Conservation (phyloP, 1,284 basidiomycete species). For the Cutaneotrichosporon cavernicola region DNA sequence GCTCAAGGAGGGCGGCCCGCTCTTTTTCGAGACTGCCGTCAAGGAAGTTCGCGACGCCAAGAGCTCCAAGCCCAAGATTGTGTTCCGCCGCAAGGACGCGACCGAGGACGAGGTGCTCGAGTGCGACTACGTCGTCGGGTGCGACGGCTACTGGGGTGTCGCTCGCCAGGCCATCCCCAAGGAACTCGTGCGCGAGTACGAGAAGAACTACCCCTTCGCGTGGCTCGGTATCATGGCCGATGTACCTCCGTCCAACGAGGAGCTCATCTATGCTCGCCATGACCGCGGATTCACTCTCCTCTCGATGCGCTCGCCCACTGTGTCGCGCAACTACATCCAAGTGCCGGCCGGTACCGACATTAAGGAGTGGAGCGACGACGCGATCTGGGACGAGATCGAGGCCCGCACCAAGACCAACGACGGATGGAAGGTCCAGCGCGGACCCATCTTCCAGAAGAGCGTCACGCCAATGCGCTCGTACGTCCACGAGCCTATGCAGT, state of each 20-base stretch:
- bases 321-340: slow-evolving; percentile 28
- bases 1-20: slow-evolving; percentile 25
- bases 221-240: slow-evolving; percentile 29
- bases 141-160: slow-evolving; percentile 29
- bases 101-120: slow-evolving; percentile 13
- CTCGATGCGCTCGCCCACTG: slow-evolving; percentile 25
- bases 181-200: slow-evolving; percentile 21
- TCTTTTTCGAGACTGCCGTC: slow-evolving; percentile 21
- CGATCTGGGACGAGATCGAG: slow-evolving; percentile 27
- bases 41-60: slow-evolving; percentile 20
- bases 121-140: slow-evolving; percentile 25
- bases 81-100: slow-evolving; percentile 21
- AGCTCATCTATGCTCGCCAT: slow-evolving; percentile 29
- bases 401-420: slow-evolving; percentile 21
- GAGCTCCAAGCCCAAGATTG: slow-evolving; percentile 19
- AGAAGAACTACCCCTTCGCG: slow-evolving; percentile 26
- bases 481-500: slow-evolving; percentile 30
- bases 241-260: slow-evolving; percentile 27
- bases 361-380: slow-evolving; percentile 26
- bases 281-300: slow-evolving; percentile 23
- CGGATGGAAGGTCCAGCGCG: slow-evolving; percentile 26
- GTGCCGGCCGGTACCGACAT: slow-evolving; percentile 25
- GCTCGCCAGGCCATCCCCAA: slow-evolving; percentile 24
- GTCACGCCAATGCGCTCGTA: slow-evolving; percentile 27
- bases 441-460: slow-evolving; percentile 25